Conservation (phyloP, 441 rosid genomes). For the Pelargonium citronellum region DNA sequence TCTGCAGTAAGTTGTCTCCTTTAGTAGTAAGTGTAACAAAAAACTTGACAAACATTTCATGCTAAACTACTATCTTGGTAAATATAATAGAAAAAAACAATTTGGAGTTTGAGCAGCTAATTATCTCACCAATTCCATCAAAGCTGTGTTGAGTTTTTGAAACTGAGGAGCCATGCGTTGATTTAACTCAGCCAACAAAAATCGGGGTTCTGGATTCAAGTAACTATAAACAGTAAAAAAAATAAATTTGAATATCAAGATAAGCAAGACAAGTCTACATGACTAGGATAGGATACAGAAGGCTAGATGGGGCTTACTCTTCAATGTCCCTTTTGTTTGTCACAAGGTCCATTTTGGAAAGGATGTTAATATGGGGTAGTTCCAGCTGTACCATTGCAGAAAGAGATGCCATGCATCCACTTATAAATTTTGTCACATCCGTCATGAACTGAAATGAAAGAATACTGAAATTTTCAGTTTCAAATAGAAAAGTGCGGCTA, state of each 20-base stretch:
- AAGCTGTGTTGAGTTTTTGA: constrained; percentile 51
- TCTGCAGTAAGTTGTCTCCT: neutral
- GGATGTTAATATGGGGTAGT: constrained; percentile 78
- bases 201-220: constrained; percentile 67
- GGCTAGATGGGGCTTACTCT: constrained; percentile 37
- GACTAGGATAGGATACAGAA: constrained; percentile 2
- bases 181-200: constrained; percentile 56
- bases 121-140: constrained; percentile 27
- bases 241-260: constrained; percentile 4
- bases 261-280: neutral
- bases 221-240: constrained; percentile 38
- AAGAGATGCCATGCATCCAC: constrained; percentile 95
- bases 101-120: neutral
- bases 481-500: constrained; percentile 7
- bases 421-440: constrained; percentile 83
- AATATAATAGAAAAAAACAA: neutral
- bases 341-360: constrained; percentile 88
- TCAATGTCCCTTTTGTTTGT: constrained; percentile 60
- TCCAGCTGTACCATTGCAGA: constrained; percentile 95
- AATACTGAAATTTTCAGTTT: constrained; percentile 8
- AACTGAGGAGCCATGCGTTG: constrained; percentile 61
- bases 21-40: neutral
- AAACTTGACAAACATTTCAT: neutral
- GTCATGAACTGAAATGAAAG: constrained; percentile 58
- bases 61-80: neutral